Evolutionary conservation across 345 rosid species (phyloP).

Genomic region (Populus ilicifolia): DNA sequence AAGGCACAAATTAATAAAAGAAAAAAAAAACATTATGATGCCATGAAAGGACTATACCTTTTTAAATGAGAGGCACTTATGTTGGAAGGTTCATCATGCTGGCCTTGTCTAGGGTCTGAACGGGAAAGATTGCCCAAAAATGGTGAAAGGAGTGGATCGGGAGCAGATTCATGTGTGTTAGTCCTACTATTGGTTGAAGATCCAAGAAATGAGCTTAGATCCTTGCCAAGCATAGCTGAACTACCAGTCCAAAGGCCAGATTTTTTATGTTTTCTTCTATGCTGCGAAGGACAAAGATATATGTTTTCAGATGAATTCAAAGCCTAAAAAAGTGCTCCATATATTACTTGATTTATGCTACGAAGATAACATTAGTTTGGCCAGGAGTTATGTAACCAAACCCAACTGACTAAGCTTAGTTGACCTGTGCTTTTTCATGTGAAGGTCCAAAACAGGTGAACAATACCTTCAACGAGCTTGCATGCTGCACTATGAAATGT

Average conservation of each 20-base stretch:
- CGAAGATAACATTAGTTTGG: not conserved
- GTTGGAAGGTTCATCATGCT: slow-evolving; percentile 26
- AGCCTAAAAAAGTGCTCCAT: not conserved
- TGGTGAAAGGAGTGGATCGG: slow-evolving; percentile 48
- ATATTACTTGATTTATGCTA: not conserved
- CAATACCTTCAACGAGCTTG: slow-evolving; percentile 46
- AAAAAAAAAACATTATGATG: not conserved
- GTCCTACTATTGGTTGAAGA: slow-evolving; percentile 29
- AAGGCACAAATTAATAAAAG: not conserved
- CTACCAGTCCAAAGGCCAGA: slow-evolving; percentile 29
- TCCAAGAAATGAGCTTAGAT: slow-evolving; percentile 41
- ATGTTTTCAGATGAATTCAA: slow-evolving; percentile 4
- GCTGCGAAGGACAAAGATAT: slow-evolving; percentile 31
- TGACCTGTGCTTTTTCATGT: not conserved
- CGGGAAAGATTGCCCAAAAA: slow-evolving; percentile 31
- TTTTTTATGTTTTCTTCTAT: slow-evolving; percentile 42
- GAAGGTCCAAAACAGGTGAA: slow-evolving; percentile 4
- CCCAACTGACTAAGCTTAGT: not conserved
- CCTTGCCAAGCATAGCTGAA: slow-evolving; percentile 44
- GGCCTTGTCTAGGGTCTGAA: slow-evolving; percentile 21
- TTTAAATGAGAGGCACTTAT: slow-evolving; percentile 16
- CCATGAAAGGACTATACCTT: slow-evolving; percentile 30
- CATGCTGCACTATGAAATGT: slow-evolving; percentile 55
- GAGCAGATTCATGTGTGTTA: slow-evolving; percentile 22
- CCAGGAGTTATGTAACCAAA: not conserved